A percentile compares a stretch with the other conserved stretches of the same genome.
Evolutionary conservation across 331 rosid species (phyloP).

Genomic region (Prunus yedoensis): DNA sequence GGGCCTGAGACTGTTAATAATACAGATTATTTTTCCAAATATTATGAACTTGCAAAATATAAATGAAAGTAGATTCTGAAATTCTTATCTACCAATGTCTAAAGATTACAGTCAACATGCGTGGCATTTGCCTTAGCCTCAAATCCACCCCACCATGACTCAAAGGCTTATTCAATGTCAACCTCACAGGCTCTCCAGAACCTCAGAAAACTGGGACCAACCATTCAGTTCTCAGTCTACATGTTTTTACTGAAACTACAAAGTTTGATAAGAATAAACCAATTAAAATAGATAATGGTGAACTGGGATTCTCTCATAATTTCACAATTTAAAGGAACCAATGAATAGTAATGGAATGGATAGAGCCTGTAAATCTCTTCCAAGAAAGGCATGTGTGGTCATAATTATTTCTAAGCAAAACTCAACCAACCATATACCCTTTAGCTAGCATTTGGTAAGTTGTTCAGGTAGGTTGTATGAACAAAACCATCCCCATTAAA

Average conservation of each 20-base stretch:
- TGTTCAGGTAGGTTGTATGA: neutral
- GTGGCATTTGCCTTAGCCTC: constrained; percentile 9
- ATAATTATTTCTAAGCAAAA: constrained; percentile 7
- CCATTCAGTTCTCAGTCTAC: neutral
- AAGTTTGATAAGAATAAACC: neutral
- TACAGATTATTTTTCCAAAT: neutral
- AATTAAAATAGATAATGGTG: neutral
- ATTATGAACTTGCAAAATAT: neutral
- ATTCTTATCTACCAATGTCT: no score
- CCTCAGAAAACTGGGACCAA: neutral
- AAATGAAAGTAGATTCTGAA: no score
- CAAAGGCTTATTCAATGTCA: no score
- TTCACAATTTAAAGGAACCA: constrained; percentile 1
- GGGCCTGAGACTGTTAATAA: no score
- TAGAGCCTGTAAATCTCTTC: neutral
- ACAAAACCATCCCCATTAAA: neutral
- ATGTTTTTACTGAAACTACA: neutral
- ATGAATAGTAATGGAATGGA: constrained; percentile 1
- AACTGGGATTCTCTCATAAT: neutral
- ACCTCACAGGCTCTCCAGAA: neutral
- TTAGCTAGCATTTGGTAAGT: neutral
- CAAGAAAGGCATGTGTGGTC: constrained; percentile 26
- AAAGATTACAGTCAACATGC: neutral
- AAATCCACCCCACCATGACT: neutral
- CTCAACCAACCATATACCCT: constrained; percentile 13